These are phyloP conservation scores for Metarhizium robertsii DNA, from an alignment of 2,329 filamentous ascomycete genomes.

Conservation along the genomic window DNA sequence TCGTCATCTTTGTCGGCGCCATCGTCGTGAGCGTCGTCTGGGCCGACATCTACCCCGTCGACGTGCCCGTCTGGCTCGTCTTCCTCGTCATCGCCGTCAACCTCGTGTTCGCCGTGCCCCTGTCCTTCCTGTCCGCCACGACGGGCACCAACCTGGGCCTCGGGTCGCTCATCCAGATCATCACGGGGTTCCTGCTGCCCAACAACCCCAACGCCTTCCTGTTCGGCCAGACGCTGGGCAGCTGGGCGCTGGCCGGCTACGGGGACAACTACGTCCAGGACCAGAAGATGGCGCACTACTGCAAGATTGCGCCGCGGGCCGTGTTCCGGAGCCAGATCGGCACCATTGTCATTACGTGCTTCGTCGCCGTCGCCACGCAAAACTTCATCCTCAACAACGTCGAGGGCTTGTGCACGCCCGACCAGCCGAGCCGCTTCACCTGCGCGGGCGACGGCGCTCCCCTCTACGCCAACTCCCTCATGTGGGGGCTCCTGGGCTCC, in stretches of 20 bases:
- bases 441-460: constrained; percentile 40
- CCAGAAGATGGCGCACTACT: constrained; percentile 41
- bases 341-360: constrained; percentile 35
- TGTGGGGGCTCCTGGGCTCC: constrained; percentile 44
- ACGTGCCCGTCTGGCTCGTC: constrained; percentile 28
- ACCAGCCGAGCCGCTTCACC: constrained; percentile 31
- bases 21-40: constrained; percentile 21
- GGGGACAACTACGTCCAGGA: constrained; percentile 34
- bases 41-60: constrained; percentile 17
- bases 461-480: constrained; percentile 23
- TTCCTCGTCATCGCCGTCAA: constrained; percentile 30
- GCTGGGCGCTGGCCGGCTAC: constrained; percentile 21
- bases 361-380: constrained; percentile 34
- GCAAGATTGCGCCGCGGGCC: constrained; percentile 38
- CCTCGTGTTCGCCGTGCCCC: constrained; percentile 31
- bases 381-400: constrained; percentile 31
- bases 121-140: constrained; percentile 33
- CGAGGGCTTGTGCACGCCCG: constrained; percentile 18
- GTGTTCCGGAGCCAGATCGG: constrained; percentile 38
- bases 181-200: constrained; percentile 20
- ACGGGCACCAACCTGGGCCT: constrained; percentile 34
- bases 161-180: constrained; percentile 31
- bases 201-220: constrained; percentile 16
- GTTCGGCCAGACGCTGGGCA: constrained; percentile 15
- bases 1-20: constrained; percentile 25